Percentiles rank a stretch among this genome's conserved stretches.
phyloP scores from a whole-genome alignment of 345 rosid genomes.

The Pistacia atlantica region DNA sequence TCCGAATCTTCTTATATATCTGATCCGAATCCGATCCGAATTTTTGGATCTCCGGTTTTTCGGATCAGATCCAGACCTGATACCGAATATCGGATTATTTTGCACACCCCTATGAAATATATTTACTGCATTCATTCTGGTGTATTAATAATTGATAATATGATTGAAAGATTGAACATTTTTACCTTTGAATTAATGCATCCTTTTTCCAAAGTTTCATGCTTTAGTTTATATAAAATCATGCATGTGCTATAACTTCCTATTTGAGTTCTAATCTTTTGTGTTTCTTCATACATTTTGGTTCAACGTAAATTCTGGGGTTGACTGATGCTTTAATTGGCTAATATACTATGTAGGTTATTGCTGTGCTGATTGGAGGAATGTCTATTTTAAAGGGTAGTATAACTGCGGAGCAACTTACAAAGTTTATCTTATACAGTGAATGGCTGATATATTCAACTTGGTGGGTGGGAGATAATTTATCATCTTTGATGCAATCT shows the following conservation, averaged over 20 bases:
- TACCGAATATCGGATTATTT: too few relatives aligned
- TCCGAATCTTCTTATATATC: too few relatives aligned
- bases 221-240: slow-evolving; percentile 4
- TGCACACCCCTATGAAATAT: neutral
- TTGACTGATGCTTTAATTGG: slow-evolving; percentile 19
- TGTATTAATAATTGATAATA: neutral
- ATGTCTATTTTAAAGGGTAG: slow-evolving; percentile 80
- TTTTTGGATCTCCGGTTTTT: too few relatives aligned
- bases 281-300: neutral
- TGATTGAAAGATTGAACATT: neutral
- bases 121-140: neutral
- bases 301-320: slow-evolving; percentile 3
- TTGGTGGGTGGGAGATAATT: slow-evolving; percentile 96
- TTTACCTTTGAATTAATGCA: neutral
- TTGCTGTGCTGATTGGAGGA: slow-evolving; percentile 93
- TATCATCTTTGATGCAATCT: slow-evolving; percentile 92
- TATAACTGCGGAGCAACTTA: slow-evolving; percentile 90
- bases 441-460: slow-evolving; percentile 98
- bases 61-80: too few relatives aligned
- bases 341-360: slow-evolving; percentile 47
- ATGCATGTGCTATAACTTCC: slow-evolving; percentile 4
- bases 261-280: slow-evolving; percentile 3
- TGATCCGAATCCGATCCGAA: too few relatives aligned
- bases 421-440: slow-evolving; percentile 89
- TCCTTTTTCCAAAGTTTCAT: neutral